Evolutionary conservation across 2,329 filamentous ascomycete species (phyloP).

Genomic region (Leptoxyphium fumago): DNA sequence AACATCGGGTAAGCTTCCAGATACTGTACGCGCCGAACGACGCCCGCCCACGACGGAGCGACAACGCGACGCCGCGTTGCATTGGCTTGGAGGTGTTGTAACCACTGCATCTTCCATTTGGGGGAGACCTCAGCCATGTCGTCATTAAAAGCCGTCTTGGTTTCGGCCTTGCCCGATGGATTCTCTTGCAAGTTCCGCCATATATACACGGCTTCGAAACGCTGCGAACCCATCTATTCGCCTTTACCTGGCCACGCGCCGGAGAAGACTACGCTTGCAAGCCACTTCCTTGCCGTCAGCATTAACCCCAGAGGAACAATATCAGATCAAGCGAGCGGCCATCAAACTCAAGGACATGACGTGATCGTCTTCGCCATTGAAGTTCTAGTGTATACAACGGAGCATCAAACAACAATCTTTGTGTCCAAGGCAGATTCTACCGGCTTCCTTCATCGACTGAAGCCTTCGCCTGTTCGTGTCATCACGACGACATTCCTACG

Average conservation of each 20-base stretch:
- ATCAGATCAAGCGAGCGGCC: constrained; percentile 10
- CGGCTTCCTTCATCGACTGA: constrained; percentile 58
- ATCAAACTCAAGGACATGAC: constrained; percentile 23
- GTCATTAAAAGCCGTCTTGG: constrained; percentile 30
- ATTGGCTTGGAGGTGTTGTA: too few species aligned
- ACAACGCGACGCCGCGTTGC: too few species aligned
- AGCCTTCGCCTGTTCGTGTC: constrained; percentile 57
- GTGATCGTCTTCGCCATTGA: constrained; percentile 75
- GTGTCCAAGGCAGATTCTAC: constrained; percentile 96
- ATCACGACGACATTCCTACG: constrained; percentile 62
- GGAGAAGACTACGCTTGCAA: constrained; percentile 73
- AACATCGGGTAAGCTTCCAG: too few species aligned
- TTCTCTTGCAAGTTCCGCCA: constrained; percentile 62
- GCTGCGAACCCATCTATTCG: constrained; percentile 62
- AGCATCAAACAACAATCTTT: constrained; percentile 71
- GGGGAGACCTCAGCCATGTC: too few species aligned
- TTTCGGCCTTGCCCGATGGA: constrained; percentile 36
- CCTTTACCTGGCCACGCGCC: constrained; percentile 56
- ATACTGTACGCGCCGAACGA: too few species aligned
- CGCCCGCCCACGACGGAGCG: too few species aligned
- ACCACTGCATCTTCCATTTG: too few species aligned
- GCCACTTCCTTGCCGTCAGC: constrained; percentile 54
- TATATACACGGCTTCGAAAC: constrained; percentile 68
- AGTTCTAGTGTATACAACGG: constrained; percentile 70
- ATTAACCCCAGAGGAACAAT: constrained; percentile 26